phyloP scores from a whole-genome alignment of 768 basidiomycete species.

The Paxillus ammoniavirescens region DNA sequence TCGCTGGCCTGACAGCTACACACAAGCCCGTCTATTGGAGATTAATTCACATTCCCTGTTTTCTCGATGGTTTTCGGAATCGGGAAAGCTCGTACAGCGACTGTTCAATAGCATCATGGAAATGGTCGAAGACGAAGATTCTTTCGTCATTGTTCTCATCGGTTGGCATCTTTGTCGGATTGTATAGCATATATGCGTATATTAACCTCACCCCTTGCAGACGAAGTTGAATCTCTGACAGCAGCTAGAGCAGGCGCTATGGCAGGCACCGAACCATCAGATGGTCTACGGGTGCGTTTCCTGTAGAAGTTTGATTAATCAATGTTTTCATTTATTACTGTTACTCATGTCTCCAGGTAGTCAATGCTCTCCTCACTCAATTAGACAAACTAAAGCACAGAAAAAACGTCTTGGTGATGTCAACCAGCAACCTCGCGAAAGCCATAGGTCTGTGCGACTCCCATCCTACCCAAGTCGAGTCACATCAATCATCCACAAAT shows the following conservation, averaged over 20 bases:
- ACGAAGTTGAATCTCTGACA: constrained; percentile 95
- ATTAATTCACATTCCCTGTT: constrained; percentile 99
- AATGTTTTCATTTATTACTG: not conserved
- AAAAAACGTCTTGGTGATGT: constrained; percentile 94
- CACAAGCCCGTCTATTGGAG: constrained; percentile 85
- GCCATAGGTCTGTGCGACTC: constrained; percentile 73
- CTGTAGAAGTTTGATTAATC: not conserved
- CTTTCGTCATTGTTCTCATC: constrained; percentile 92
- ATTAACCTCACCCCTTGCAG: constrained; percentile 38
- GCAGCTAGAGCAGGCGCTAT: constrained; percentile 93
- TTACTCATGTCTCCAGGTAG: constrained; percentile 59
- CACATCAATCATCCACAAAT: not conserved
- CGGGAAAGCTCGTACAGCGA: constrained; percentile 94
- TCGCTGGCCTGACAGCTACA: constrained; percentile 54
- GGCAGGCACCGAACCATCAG: constrained; percentile 94
- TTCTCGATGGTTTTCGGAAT: constrained; percentile 99
- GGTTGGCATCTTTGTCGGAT: constrained; percentile 43
- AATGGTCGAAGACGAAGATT: constrained; percentile 87
- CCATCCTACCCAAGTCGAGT: not conserved
- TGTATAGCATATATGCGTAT: constrained; percentile 2
- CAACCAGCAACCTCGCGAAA: constrained; percentile 92
- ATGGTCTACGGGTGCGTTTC: constrained; percentile 77
- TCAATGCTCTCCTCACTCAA: constrained; percentile 95
- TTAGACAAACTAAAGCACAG: constrained; percentile 91
- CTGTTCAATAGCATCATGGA: constrained; percentile 88